Percentiles rank a stretch among this genome's conserved stretches.
These are phyloP conservation scores for Sclerotiophoma versabilis DNA, from an alignment of 2,329 filamentous ascomycete genomes.

Conservation along the genomic window DNA sequence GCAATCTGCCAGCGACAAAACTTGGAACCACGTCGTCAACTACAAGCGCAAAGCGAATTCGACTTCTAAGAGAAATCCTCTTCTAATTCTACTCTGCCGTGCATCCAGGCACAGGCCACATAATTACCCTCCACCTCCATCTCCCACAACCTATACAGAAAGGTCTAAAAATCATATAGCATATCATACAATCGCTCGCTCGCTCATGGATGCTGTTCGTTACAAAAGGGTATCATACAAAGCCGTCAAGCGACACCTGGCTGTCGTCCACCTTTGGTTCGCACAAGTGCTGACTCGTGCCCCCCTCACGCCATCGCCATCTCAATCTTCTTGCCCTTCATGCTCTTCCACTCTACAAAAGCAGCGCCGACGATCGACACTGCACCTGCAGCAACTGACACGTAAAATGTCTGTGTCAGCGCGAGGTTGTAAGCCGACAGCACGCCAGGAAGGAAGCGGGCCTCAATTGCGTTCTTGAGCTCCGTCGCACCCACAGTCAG, in stretches of 20 bases:
- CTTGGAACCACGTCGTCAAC: neutral
- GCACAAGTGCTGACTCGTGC: conserved; percentile 7
- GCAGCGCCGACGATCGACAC: conserved; percentile 63
- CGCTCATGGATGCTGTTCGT: conserved; percentile 2
- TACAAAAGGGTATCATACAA: conserved; percentile 21
- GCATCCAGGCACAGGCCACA: neutral
- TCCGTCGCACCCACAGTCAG: conserved; percentile 63
- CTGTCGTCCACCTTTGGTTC: neutral
- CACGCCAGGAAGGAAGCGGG: conserved; percentile 61
- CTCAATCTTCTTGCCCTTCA: conserved; percentile 65
- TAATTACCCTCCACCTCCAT: neutral
- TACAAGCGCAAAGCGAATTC: no score
- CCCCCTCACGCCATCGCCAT: conserved; percentile 40
- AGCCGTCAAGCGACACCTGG: neutral
- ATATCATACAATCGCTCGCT: neutral
- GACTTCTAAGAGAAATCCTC: conserved; percentile 1
- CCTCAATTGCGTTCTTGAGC: conserved; percentile 61
- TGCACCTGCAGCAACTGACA: conserved; percentile 63
- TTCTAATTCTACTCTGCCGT: neutral
- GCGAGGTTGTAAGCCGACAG: conserved; percentile 69
- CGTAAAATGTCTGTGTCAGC: conserved; percentile 66
- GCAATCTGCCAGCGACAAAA: neutral
- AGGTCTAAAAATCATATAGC: neutral
- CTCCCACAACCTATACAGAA: conserved; percentile 5
- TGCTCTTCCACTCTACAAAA: conserved; percentile 69